Base-by-base conservation (phyloP, 148 eudicot genomes). In the Chenopodium formosanum region DNA sequence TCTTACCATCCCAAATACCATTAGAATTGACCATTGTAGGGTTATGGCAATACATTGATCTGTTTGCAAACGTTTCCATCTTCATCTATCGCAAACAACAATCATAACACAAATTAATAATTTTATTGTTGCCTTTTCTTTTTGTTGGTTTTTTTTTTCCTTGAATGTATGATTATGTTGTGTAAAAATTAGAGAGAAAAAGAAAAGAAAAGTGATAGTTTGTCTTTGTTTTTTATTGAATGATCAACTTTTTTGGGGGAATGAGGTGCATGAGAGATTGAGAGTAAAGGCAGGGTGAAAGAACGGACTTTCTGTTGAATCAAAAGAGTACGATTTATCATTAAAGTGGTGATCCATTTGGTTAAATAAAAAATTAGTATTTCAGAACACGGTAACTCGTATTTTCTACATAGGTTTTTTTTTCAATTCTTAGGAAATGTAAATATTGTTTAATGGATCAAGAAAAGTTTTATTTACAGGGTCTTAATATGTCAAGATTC, bases 271-370 rank as follows among this genome's bases (percentile, higher is more conserved):
- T 40, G 48, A 64, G 83, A 81, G 79, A 81, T 56, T 12, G 52
- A 76, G 83, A 81, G 79, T 17, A 73, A 81, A 67, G 70, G 9
- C 0, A 76, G 83, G 74, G 56, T 23, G 65, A 81, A 81, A 29
- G 3, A 76, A 76, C 34, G 75, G 74, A 67, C 34, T 56, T 68
- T 68, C 44, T 78, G 16, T 50, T 50, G 14, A 50, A 12, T 11
- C 53, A 50, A 50, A 50, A 50, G 53, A 50, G 53, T 50, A 13
- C 9, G 50, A 47, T 47, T 34, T 31, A 31, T 31, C 32, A 31
- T 31, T 31, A 31, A 31, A 31, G 32, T 31, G 32, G 32, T 31
- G 32, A 31, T 31, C 32, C 2, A 31, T 31, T 31, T 31, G 32
- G 32, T 31, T 1, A 31, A 31, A 31, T 1, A 1, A 31, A 31